These are phyloP conservation scores for Xylaria sp. DNA, from an alignment of 2,329 filamentous ascomycete species.

Conservation along the genomic window DNA sequence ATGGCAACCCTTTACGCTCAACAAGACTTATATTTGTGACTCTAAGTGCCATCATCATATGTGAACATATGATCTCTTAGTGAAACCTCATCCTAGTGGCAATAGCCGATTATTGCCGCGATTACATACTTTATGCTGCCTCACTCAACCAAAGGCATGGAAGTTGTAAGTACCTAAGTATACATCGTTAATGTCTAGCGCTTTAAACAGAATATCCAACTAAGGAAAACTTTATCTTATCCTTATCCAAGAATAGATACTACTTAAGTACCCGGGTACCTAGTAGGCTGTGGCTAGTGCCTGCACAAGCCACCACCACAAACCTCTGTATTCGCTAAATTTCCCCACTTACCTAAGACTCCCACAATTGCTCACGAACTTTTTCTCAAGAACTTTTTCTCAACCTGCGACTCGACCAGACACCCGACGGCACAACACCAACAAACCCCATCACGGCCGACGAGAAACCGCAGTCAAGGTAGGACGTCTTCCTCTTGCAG, in stretches of 20 bases:
- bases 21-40: not conserved
- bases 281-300: conserved; percentile 37
- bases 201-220: too few species aligned
- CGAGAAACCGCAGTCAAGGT: conserved; percentile 49
- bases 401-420: conserved; percentile 43
- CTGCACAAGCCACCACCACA: conserved; percentile 37
- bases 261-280: not conserved
- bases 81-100: not conserved
- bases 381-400: conserved; percentile 44
- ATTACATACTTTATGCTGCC: not conserved
- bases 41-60: not conserved
- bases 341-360: conserved; percentile 41
- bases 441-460: conserved; percentile 45
- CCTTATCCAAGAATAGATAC: not conserved
- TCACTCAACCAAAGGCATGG: not conserved
- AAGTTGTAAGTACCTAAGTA: too few species aligned
- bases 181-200: too few species aligned
- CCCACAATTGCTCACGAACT: conserved; percentile 41
- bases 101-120: not conserved
- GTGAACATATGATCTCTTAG: not conserved
- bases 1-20: not conserved
- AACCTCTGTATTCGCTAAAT: conserved; percentile 41
- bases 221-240: too few species aligned
- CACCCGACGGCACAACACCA: conserved; percentile 43
- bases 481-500: conserved; percentile 21